Base-by-base conservation (phyloP, 2,329 filamentous ascomycete species). In the Verruconis gallopava region DNA sequence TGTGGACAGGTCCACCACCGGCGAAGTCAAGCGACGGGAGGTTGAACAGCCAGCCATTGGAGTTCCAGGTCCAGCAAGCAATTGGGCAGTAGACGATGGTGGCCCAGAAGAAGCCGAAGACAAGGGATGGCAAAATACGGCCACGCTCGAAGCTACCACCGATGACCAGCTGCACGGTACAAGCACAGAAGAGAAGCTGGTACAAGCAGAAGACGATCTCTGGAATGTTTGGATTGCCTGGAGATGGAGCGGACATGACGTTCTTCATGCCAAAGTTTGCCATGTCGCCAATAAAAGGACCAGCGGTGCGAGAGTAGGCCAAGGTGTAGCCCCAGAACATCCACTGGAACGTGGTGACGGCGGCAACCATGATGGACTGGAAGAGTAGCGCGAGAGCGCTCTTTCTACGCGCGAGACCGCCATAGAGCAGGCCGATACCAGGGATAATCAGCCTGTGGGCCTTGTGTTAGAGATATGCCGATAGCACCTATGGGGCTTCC, bases 141-240 rank as follows among this genome's bases (percentile, higher is more conserved):
- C 75, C 76, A 52, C 73, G 65, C 50, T 76, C 72, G 45, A 80
- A 79, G 2, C 73, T 70, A 37, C 75, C 76, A 21, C 77, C 77
- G 17, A 78, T 69, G 6, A 80, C 71, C 48, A 81, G 76, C 63
- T 77, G 73, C 2, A 78, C 75, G 34, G 75, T 72, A 47, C 64
- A 68, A 42, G 69, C 67, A 51, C 70, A 77, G 61, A 81, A 81
- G 15, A 80, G 64, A 47, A 79, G 62, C 54, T 80, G 74, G 52
- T 79, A 81, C 28, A 79, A 61, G 51, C 73, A 77, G 57, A 79
- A 80, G 9, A 79, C 69, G 46, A 81, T 76, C 48, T 81, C 76
- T 0, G 77, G 76, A 28, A 79, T 63, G 6, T 69, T 58, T 2
- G 64, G 57, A 14, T 67, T 73, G 5, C 74, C 73, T 3, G 72